phyloP scores from a whole-genome alignment of 106 monocot species.

The Platanthera zijinensis region DNA sequence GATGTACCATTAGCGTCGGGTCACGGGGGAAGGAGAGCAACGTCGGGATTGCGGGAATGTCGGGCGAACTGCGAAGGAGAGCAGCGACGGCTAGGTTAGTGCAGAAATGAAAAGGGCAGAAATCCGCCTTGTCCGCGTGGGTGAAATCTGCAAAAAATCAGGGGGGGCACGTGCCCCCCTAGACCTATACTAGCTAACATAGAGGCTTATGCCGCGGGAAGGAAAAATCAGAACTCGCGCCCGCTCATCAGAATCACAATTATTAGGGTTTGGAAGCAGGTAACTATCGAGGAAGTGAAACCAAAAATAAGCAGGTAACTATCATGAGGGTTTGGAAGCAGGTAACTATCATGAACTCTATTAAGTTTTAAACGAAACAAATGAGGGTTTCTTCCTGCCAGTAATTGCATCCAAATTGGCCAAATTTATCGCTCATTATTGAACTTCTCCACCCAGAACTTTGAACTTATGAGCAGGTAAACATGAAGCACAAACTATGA shows the following conservation, averaged over 20 bases:
- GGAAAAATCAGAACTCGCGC: conserved; percentile 80
- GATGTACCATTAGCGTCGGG: too few relatives aligned
- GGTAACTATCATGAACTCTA: too few relatives aligned
- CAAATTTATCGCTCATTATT: not conserved
- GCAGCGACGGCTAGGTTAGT: too few relatives aligned
- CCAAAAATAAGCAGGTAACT: not conserved
- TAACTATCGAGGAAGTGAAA: not conserved
- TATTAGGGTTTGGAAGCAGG: not conserved
- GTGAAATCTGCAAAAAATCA: too few relatives aligned
- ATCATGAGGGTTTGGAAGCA: too few relatives aligned
- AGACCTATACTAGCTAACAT: conserved; percentile 81
- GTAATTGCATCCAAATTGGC: not conserved
- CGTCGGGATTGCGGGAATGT: too few relatives aligned
- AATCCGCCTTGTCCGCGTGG: too few relatives aligned
- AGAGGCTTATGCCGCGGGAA: conserved; percentile 91
- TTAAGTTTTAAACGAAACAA: too few relatives aligned
- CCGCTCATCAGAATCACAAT: conserved; percentile 28
- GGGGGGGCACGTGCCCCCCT: too few relatives aligned
- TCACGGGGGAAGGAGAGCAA: too few relatives aligned
- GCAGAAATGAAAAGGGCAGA: too few relatives aligned
- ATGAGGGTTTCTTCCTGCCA: not conserved
- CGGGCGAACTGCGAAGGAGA: too few relatives aligned
- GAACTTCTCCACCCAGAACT: not conserved
- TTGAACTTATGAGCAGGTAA: not conserved
- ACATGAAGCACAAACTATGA: not conserved